Evolutionary conservation across 1,284 basidiomycete genomes (phyloP), one percentile per base, ranked within the genome.

Genomic region (Cryptococcus sp.): DNA sequence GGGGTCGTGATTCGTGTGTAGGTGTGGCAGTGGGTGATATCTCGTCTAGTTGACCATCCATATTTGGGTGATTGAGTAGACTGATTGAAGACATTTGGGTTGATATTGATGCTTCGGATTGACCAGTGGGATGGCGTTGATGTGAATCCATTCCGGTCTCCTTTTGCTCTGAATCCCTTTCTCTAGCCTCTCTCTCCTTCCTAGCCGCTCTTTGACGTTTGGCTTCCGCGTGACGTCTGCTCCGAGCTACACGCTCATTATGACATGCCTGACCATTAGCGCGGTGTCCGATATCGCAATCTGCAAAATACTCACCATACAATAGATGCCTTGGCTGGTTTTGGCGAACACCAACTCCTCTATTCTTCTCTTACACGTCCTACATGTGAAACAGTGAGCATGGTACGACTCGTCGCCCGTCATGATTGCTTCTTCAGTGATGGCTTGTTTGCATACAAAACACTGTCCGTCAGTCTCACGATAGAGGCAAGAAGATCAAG

Each of bases 261-360:
- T 98, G 96, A 67, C 94, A 98, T 49, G 85, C 66, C 76, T 77
- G 56, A 1, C 16, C 24, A 43, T 32, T 1, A 32, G 18, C 52
- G 57, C 51, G 52, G 53, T 39, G 23, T 34, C 5, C 21, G 19
- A 21, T 34, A 4, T 18, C 7, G 4, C 19, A 22, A 19, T 42
- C 42, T 7, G 14, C 9, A 36, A 42, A 4, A 25, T 18, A 61
- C 70, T 55, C 36, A 74, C 84, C 93, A 98, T 97, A 73, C 94
- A 98, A 75, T 98, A 98, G 59, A 98, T 98, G 46, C 96, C 94
- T 67, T 97, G 91, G 57, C 85, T 90, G 1, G 96, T 98, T 79
- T 98, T 98, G 50, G 94, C 96, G 66, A 98, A 98, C 52, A 98
- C 91, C 48, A 98, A 84, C 72, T 98, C 94, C 74, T 98, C 93